Percentiles rank a stretch among this genome's conserved stretches.
Evolutionary conservation across 2,329 filamentous ascomycete species (phyloP).

Genomic region (Hymenoscyphus fraxineus): DNA sequence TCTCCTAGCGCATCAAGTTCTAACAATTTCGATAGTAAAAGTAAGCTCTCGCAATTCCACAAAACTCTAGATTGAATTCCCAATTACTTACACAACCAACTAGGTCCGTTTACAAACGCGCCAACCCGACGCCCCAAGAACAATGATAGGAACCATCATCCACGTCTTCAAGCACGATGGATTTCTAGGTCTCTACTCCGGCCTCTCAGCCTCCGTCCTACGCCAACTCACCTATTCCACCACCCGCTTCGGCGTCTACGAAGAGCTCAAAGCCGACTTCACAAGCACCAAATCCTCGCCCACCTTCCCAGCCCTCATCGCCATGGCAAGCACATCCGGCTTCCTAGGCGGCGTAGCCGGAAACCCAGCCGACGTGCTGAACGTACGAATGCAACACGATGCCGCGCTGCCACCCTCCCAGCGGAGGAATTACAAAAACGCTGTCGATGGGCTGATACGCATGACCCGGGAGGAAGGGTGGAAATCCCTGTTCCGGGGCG

Average conservation of each 20-base stretch:
- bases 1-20: constrained; percentile 2
- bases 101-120: constrained; percentile 88
- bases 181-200: constrained; percentile 77
- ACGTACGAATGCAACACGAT: constrained; percentile 97
- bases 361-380: constrained; percentile 93
- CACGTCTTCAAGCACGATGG: constrained; percentile 78
- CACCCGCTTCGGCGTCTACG: constrained; percentile 93
- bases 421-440: constrained; percentile 84
- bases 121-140: constrained; percentile 67
- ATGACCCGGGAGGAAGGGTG: constrained; percentile 86
- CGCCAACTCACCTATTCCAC: constrained; percentile 96
- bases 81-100: constrained; percentile 1
- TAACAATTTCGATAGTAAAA: constrained; percentile 28
- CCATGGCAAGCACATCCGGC: constrained; percentile 77
- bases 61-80: constrained; percentile 6
- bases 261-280: constrained; percentile 76
- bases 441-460: constrained; percentile 77
- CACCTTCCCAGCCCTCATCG: constrained; percentile 72
- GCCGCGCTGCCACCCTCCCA: constrained; percentile 69
- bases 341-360: constrained; percentile 85
- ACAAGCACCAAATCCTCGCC: constrained; percentile 52
- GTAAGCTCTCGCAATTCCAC: constrained; percentile 18
- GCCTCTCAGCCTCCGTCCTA: constrained; percentile 86
- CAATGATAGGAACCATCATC: constrained; percentile 80
- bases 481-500: constrained; percentile 74